Base-by-base conservation (phyloP, 352 stramenopile genomes). In the Pythium phragmitis region DNA sequence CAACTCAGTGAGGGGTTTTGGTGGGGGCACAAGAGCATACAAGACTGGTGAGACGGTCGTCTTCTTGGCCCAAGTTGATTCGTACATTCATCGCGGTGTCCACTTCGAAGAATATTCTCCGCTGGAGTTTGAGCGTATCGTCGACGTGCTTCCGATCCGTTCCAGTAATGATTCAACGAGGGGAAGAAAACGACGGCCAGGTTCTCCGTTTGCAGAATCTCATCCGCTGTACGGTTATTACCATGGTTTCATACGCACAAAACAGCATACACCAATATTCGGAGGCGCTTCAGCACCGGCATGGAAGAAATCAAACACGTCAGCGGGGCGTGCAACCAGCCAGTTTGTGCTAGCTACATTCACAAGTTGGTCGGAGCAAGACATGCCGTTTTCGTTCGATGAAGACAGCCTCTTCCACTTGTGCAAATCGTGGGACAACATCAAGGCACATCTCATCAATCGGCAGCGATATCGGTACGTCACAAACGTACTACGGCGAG, bases 181-280 rank as follows among this genome's bases (percentile, higher is more conserved):
- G 14, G 47, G 57, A 4, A 48, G 57, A 50, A 7, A 7, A 12
- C 4, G 5, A 1, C 33, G 49, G 21, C 19, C 3, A 9, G 12
- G 47, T n/a, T 57, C 52, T 19, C 21, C 47, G 8, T 51, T 65
- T 51, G 47, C 58, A 13, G 14, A 21, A 23, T 45, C 47, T n/a
- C 58, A 65, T 21, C 58, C 58, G 14, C 23, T 65, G 17, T 57
- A 33, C 45, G 49, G 49, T 1, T 4, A 57, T 4, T 65, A 36
- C 33, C 21, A 52, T 1, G 58, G 19, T 1, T 50, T 19, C 12
- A 50, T 65, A 21, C 34, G 47, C 1, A 9, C 30, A 8, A 65
- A 65, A 13, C 48, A 52, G 58, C 48, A 58, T 14, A 65, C 58
- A 33, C 36, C 58, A 9, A 52, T 65, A 3, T 65, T 65, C 23